A percentile compares a stretch with the other conserved stretches of the same genome.
Evolutionary conservation across 139 green algal genomes (phyloP).

Genomic region (Picochlorum sp.): DNA sequence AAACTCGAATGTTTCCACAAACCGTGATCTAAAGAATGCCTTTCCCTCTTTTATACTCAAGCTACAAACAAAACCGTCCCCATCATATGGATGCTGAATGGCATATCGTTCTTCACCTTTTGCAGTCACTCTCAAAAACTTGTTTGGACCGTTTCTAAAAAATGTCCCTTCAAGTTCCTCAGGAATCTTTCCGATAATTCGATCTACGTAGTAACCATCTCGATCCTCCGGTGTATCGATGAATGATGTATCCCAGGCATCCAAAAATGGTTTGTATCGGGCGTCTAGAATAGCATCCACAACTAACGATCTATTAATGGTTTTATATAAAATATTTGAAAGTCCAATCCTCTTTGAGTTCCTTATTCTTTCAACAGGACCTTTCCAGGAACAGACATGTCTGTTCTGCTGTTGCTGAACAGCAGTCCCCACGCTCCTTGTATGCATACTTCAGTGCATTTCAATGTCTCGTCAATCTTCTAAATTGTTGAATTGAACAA

Average conservation of each 20-base stretch:
- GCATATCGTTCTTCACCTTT: not conserved
- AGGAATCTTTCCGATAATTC: constrained; percentile 20
- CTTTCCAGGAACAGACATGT: too few relatives aligned
- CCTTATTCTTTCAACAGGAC: too few relatives aligned
- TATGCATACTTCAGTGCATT: too few relatives aligned
- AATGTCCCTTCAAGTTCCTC: constrained; percentile 21
- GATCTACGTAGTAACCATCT: constrained; percentile 16
- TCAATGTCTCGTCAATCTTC: too few relatives aligned
- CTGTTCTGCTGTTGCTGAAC: too few relatives aligned
- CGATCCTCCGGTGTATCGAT: constrained; percentile 11
- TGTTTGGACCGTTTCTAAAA: constrained; percentile 38
- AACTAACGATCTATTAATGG: too few relatives aligned
- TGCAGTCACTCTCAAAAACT: too few relatives aligned
- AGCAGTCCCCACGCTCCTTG: too few relatives aligned
- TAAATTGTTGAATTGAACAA: too few relatives aligned
- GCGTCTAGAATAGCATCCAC: too few relatives aligned
- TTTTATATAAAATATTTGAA: too few relatives aligned
- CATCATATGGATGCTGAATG: constrained; percentile 39
- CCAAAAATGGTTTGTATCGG: constrained; percentile 7
- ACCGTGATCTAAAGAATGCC: constrained; percentile 31
- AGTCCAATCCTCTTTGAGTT: too few relatives aligned
- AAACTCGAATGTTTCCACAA: constrained; percentile 39
- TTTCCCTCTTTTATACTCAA: constrained; percentile 22
- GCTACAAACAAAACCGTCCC: constrained; percentile 31
- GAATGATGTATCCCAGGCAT: constrained; percentile 17